These are phyloP conservation scores for Cladosporium sphaerospermum DNA, from an alignment of 2,329 filamentous ascomycete species.

Conservation along the genomic window DNA sequence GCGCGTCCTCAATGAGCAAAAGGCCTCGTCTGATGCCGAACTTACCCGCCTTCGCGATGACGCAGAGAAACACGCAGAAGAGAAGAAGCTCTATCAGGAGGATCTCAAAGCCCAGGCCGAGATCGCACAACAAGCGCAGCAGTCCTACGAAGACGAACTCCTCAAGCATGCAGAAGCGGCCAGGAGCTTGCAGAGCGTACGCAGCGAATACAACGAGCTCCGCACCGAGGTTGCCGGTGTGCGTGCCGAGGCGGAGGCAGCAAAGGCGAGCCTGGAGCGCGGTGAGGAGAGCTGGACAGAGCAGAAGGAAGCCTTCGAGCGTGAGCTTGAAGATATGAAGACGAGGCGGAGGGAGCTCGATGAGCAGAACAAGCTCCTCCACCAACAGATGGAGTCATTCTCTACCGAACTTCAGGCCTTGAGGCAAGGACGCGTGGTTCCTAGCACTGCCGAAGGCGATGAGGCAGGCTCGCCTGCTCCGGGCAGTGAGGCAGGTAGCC, in stretches of 20 bases:
- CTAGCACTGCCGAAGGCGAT: slow-evolving; percentile 47
- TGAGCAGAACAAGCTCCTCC: slow-evolving; percentile 83
- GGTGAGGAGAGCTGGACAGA: slow-evolving; percentile 86
- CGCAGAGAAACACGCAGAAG: slow-evolving; percentile 69
- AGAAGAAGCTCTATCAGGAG: slow-evolving; percentile 79
- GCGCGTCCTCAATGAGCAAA: slow-evolving; percentile 73
- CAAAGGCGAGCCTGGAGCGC: slow-evolving; percentile 69
- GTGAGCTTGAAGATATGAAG: slow-evolving; percentile 73
- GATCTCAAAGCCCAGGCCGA: slow-evolving; percentile 89
- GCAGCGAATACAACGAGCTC: slow-evolving; percentile 73
- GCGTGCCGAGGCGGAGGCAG: slow-evolving; percentile 77
- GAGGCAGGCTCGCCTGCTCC: slow-evolving; percentile 32
- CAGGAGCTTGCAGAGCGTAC: slow-evolving; percentile 70
- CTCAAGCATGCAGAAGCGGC: slow-evolving; percentile 95
- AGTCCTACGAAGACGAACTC: slow-evolving; percentile 90
- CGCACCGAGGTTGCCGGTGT: slow-evolving; percentile 71
- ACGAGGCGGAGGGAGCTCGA: slow-evolving; percentile 75
- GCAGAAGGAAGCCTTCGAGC: slow-evolving; percentile 71
- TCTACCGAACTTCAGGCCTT: slow-evolving; percentile 67
- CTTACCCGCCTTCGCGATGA: slow-evolving; percentile 77
- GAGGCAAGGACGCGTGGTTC: slow-evolving; percentile 62
- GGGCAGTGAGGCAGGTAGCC: slow-evolving; percentile 52
- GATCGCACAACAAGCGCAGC: slow-evolving; percentile 86
- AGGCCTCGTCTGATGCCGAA: slow-evolving; percentile 69
- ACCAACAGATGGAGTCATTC: slow-evolving; percentile 80